phyloP scores from a whole-genome alignment of 345 rosid genomes.

The Syzygium aromaticum region DNA sequence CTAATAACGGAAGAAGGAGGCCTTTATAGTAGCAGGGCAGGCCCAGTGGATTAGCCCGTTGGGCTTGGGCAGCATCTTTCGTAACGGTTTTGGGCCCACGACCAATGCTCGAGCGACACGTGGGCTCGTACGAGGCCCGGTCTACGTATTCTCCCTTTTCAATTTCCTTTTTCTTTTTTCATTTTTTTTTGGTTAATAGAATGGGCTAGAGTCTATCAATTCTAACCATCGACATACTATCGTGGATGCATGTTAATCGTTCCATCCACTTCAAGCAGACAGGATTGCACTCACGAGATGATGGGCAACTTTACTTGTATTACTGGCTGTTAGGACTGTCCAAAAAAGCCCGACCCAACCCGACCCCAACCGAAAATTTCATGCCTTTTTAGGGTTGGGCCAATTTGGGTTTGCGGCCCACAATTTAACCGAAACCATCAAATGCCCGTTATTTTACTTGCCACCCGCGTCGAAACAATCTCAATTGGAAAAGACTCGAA shows the following conservation, averaged over 20 bases:
- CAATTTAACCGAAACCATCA: neutral
- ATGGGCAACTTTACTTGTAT: neutral
- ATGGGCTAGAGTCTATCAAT: neutral
- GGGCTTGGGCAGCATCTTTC: neutral
- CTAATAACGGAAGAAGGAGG: neutral
- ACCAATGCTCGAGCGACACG: neutral
- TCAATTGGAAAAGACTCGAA: neutral
- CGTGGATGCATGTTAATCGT: neutral
- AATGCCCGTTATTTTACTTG: neutral
- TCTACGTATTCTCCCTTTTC: neutral
- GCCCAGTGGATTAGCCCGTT: neutral
- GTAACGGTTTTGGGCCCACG: neutral
- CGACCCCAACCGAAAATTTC: fast-evolving
- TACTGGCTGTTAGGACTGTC: neutral
- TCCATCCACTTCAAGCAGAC: neutral
- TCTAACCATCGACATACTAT: neutral
- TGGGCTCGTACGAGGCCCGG: neutral
- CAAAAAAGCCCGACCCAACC: fast-evolving
- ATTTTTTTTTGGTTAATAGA: neutral
- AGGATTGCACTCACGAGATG: neutral
- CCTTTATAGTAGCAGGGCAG: neutral
- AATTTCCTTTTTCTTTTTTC: neutral
- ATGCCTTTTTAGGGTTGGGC: neutral
- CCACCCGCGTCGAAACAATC: neutral
- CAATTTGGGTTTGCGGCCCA: neutral